Base-by-base conservation (phyloP, 2,329 filamentous ascomycete genomes). In the Beauveria caledonica region DNA sequence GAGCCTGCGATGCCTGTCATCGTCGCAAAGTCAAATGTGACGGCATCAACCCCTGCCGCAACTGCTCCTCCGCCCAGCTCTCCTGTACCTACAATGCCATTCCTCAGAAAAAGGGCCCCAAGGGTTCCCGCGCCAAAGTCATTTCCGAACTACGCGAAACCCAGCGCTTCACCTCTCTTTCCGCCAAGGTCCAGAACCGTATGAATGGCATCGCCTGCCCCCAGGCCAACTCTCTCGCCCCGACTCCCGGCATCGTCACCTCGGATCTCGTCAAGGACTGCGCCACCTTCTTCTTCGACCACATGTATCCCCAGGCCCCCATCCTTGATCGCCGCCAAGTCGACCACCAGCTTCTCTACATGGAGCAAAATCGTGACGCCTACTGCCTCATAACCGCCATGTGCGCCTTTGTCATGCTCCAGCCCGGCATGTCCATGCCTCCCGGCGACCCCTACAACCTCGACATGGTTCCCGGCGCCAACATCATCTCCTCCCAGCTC, bases 21-120 rank as follows among this genome's bases (percentile, higher is more conserved):
- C 84, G 86, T 65, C 83, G 86, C 71, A 89, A 89, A 73, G 86
- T 89, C 70, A 89, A 88, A 71, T 89, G 87, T 70, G 86, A 89
- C 68, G 86, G 86, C 61, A 77, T 84, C 69, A 86, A 86, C 67
- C 86, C 87, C 21, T 91, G 87, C 72, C 81, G 83, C 62, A 89
- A 89, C 73, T 90, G 87, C 73, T 78, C 80, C 13, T 82, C 86
- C 8, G 85, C 87, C 7, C 80, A 85, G 67, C 77, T 90, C 19
- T 78, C 80, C 13, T 90, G 87, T 77, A 89, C 86, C 33, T 90
- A 89, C 78, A 86, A 88, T 74, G 85, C 86, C 39, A 84, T 89
- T 40, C 86, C 86, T 1, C 87, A 88, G 74, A 90, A 89, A 76
- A 90, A 90, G 71, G 87, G 87, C 1, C 87, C 87, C 48, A 89